Conservation (phyloP, 2,329 filamentous ascomycete species). For the Claviceps arundinis region DNA sequence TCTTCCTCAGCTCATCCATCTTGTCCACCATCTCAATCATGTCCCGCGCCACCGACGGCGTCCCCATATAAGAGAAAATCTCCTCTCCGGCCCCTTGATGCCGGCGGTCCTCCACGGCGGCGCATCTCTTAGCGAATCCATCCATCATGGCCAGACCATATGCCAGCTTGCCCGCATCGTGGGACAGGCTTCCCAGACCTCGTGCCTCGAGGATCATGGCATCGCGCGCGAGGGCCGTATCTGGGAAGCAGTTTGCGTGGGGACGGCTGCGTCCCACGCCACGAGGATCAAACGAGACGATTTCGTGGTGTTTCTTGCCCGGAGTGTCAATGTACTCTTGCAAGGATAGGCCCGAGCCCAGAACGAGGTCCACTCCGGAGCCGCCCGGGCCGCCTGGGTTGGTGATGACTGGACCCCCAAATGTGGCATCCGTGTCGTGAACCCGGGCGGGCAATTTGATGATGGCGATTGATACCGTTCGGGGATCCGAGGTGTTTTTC, state of each 20-base stretch:
- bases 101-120: constrained; percentile 3
- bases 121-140: constrained; percentile 18
- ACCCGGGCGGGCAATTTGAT: constrained; percentile 27
- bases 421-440: constrained; percentile 21
- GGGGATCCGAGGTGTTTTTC: constrained; percentile 16
- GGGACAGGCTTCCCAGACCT: constrained; percentile 17
- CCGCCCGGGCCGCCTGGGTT: constrained; percentile 34
- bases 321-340: constrained; percentile 16
- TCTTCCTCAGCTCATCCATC: constrained; percentile 20
- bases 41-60: constrained; percentile 26
- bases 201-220: constrained; percentile 17
- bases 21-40: constrained; percentile 32
- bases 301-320: constrained; percentile 23
- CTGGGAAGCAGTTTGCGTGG: constrained; percentile 24
- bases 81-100: constrained; percentile 8
- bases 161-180: constrained; percentile 10
- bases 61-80: constrained; percentile 22
- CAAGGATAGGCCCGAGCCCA: constrained; percentile 14
- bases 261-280: constrained; percentile 26
- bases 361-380: constrained; percentile 22
- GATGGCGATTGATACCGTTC: constrained; percentile 26
- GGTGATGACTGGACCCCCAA: constrained; percentile 28
- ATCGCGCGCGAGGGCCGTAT: constrained; percentile 16
- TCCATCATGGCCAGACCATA: constrained; percentile 15
- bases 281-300: constrained; percentile 31